These are phyloP conservation scores for Nakazawaea holstii DNA, from an alignment of 805 yeast genomes.

Conservation along the genomic window DNA sequence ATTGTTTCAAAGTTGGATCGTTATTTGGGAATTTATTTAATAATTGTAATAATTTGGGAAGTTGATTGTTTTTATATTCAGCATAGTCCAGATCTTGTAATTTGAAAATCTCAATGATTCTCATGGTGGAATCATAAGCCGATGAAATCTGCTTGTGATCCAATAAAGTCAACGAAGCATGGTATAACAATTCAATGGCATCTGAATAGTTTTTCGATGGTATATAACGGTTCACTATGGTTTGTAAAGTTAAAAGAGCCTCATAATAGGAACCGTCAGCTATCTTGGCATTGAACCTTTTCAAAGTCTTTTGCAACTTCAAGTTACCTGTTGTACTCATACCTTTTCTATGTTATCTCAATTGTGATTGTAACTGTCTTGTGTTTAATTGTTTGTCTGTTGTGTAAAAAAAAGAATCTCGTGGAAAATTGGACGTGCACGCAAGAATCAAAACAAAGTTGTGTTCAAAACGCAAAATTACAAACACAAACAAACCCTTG, in stretches of 20 bases:
- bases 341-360: background rate
- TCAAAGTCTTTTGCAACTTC: slow-evolving; percentile 54
- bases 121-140: slow-evolving; percentile 69
- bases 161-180: slow-evolving; percentile 64
- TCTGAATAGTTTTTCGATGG: slow-evolving; percentile 59
- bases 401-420: too few species aligned
- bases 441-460: background rate
- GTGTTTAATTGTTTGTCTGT: background rate
- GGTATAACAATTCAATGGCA: slow-evolving; percentile 69
- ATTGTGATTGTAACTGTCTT: background rate
- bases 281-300: slow-evolving; percentile 59
- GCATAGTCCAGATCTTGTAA: slow-evolving; percentile 26
- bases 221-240: slow-evolving; percentile 81
- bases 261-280: slow-evolving; percentile 79
- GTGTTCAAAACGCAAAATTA: background rate
- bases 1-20: slow-evolving; percentile 61
- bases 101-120: slow-evolving; percentile 66
- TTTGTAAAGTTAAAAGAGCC: slow-evolving; percentile 91
- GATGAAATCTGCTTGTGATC: slow-evolving; percentile 72
- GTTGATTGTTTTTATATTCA: slow-evolving; percentile 17
- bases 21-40: slow-evolving; percentile 35
- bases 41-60: slow-evolving; percentile 36
- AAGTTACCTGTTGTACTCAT: slow-evolving; percentile 1
- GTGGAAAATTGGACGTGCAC: background rate
- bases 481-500: background rate